Conservation (phyloP, 139 green algal species). For the Closterium sp. region DNA sequence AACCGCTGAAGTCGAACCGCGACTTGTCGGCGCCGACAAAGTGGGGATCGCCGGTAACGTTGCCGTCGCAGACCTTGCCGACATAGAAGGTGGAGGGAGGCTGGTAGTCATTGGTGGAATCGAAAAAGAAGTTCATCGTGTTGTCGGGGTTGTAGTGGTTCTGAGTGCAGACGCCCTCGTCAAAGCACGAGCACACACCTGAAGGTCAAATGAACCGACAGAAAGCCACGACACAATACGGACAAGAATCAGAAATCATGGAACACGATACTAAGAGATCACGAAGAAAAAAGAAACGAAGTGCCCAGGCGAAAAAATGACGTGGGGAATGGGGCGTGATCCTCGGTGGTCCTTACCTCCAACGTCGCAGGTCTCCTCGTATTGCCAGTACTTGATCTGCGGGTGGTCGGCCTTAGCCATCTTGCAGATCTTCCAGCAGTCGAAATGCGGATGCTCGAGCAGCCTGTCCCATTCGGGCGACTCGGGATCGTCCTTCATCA, state of each 20-base stretch:
- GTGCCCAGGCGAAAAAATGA: neutral
- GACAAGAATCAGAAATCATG: neutral
- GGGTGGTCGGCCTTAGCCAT: neutral
- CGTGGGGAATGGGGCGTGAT: no score
- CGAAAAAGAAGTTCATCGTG: neutral
- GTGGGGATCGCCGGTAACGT: neutral
- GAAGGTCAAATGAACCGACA: neutral
- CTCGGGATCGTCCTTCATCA: neutral
- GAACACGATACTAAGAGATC: no score
- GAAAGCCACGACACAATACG: neutral
- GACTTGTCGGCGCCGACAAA: slow-evolving; percentile 1
- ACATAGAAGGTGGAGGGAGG: neutral
- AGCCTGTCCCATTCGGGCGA: neutral
- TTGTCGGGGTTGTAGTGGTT: neutral
- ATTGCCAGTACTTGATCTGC: neutral
- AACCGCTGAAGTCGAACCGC: neutral
- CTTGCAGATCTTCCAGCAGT: neutral
- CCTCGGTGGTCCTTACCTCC: neutral
- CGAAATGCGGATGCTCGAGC: neutral
- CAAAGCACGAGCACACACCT: neutral
- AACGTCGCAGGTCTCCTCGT: slow-evolving; percentile 3
- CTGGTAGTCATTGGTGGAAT: neutral
- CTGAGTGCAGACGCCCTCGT: neutral
- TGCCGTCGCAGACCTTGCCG: neutral
- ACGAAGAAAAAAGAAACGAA: no score